These are phyloP conservation scores for Astrothelium subdiscretum DNA, from an alignment of 495 filamentous ascomycete species.

Conservation along the genomic window DNA sequence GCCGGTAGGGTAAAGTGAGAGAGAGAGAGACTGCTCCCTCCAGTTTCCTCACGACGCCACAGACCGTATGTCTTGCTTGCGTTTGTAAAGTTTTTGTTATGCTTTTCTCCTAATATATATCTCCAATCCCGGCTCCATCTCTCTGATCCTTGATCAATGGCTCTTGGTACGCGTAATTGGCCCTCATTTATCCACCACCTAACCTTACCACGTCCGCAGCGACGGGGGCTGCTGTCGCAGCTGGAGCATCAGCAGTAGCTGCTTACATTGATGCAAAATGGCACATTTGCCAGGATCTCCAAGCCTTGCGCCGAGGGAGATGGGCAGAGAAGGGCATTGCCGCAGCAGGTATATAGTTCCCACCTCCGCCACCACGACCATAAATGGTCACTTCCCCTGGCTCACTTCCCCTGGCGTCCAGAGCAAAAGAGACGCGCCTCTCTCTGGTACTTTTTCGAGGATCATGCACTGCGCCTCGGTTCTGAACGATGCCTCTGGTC, in stretches of 20 bases:
- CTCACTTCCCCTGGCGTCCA: slow-evolving; percentile 10
- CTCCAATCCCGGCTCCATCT: too few species aligned
- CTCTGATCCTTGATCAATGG: too few species aligned
- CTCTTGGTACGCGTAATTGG: background rate
- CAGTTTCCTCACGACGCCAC: too few species aligned
- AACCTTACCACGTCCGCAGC: background rate
- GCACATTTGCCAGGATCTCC: slow-evolving; percentile 14
- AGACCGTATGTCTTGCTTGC: too few species aligned
- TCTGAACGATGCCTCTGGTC: slow-evolving; percentile 53
- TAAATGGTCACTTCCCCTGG: too few species aligned
- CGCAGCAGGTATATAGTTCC: background rate
- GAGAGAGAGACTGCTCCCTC: too few species aligned
- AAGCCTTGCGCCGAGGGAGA: background rate
- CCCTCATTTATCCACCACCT: background rate
- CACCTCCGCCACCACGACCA: too few species aligned
- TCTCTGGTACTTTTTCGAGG: slow-evolving; percentile 52
- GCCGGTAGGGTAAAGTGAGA: too few species aligned
- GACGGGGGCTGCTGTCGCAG: slow-evolving; percentile 5
- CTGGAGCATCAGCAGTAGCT: slow-evolving; percentile 12
- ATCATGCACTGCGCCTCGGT: slow-evolving; percentile 34
- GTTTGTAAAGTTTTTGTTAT: too few species aligned
- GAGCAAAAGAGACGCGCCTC: slow-evolving; percentile 40
- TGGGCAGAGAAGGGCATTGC: slow-evolving; percentile 7
- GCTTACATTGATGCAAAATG: slow-evolving; percentile 17
- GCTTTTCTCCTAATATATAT: too few species aligned